Conservation (phyloP, 2,329 filamentous ascomycete species). For the Clonostachys rhizophaga region DNA sequence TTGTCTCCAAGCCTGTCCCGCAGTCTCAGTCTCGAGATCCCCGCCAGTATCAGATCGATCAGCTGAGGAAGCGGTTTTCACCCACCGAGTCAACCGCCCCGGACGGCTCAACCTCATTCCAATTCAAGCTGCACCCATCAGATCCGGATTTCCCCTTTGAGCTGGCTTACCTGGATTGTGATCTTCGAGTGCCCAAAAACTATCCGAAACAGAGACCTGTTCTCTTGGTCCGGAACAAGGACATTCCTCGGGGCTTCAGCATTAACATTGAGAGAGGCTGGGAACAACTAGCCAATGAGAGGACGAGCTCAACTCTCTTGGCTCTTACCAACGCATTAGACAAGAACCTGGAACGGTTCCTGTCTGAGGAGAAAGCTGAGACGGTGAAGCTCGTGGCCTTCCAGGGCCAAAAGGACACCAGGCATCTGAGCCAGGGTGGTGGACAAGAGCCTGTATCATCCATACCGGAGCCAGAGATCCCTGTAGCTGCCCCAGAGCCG, state of each 20-base stretch:
- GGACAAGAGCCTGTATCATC: constrained; percentile 1
- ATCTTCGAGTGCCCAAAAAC: constrained; percentile 56
- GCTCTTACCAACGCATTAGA: constrained; percentile 66
- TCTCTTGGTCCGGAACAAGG: constrained; percentile 62
- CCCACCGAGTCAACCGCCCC: constrained; percentile 35
- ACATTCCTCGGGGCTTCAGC: constrained; percentile 66
- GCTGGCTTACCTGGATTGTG: constrained; percentile 62
- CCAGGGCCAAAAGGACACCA: constrained; percentile 40
- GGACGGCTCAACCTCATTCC: constrained; percentile 49
- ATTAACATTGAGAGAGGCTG: constrained; percentile 76
- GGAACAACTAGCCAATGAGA: constrained; percentile 54
- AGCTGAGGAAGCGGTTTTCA: constrained; percentile 64
- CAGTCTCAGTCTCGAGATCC: constrained; percentile 62
- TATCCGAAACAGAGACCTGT: constrained; percentile 58
- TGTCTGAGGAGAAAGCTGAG: constrained; percentile 66
- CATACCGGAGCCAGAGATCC: constrained; percentile 6
- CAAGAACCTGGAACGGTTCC: constrained; percentile 63
- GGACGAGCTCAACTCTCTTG: constrained; percentile 55
- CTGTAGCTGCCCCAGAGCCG: constrained; percentile 3
- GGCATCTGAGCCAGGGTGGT: constrained; percentile 23
- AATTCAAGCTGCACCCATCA: constrained; percentile 65
- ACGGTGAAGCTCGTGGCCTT: constrained; percentile 65
- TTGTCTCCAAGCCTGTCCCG: constrained; percentile 63
- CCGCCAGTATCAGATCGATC: constrained; percentile 68
- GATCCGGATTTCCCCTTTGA: constrained; percentile 85